Conservation (phyloP, 139 green algal genomes). For the Chlorella sp. region DNA sequence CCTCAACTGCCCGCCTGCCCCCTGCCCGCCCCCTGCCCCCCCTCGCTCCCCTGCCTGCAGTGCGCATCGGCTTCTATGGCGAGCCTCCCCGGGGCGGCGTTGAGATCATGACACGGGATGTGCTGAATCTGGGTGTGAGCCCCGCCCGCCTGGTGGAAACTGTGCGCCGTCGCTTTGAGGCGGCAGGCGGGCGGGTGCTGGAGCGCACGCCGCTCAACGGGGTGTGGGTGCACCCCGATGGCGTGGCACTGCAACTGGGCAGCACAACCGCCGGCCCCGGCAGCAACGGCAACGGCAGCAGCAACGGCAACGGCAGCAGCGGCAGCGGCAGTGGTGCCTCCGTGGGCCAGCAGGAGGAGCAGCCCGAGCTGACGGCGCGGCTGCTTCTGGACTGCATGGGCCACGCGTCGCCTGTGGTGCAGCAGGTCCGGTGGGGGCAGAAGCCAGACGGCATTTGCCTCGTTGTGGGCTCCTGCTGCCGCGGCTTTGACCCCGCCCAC, state of each 20-base stretch:
- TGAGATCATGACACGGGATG: slow-evolving; percentile 84
- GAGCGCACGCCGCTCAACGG: slow-evolving; percentile 64
- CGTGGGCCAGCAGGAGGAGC: background rate
- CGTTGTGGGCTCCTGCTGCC: slow-evolving; percentile 89
- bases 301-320: background rate
- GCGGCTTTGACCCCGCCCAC: slow-evolving; percentile 70
- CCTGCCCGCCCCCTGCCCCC: background rate
- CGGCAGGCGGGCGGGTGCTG: slow-evolving; percentile 72
- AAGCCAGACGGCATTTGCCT: slow-evolving; percentile 96
- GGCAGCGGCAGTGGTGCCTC: slow-evolving; percentile 7
- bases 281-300: background rate
- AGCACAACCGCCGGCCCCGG: slow-evolving; percentile 2
- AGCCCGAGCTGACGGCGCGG: slow-evolving; percentile 42
- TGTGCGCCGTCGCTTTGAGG: slow-evolving; percentile 70
- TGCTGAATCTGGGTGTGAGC: slow-evolving; percentile 94
- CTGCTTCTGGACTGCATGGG: slow-evolving; percentile 98
- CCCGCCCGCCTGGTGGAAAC: slow-evolving; percentile 65
- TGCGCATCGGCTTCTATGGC: slow-evolving; percentile 65
- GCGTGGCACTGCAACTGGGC: slow-evolving; percentile 57
- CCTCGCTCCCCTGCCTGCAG: background rate
- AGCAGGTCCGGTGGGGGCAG: slow-evolving; percentile 80
- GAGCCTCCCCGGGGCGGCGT: background rate
- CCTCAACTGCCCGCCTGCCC: background rate
- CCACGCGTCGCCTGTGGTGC: slow-evolving; percentile 87
- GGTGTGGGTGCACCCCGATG: slow-evolving; percentile 70